Percentiles rank a stretch among this genome's conserved stretches.
Evolutionary conservation across 495 filamentous ascomycete genomes (phyloP).

Genomic region (Penicillium lividum): DNA sequence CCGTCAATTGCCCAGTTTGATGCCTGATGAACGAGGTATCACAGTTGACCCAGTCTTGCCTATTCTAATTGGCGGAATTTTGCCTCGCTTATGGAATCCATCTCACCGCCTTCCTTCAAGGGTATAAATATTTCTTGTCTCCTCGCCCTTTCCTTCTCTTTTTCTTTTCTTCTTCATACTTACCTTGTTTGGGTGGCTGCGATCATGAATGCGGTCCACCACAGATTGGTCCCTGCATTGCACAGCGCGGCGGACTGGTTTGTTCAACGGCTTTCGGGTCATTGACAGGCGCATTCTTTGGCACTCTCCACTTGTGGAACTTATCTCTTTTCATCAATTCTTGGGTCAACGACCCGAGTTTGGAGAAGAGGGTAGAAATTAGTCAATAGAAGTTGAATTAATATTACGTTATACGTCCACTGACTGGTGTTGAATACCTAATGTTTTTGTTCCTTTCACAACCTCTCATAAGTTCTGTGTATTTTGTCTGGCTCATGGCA

Average conservation of each 20-base stretch:
- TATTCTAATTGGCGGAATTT: conserved; percentile 8
- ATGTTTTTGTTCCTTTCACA: too few species aligned
- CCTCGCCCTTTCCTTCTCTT: conserved; percentile 30
- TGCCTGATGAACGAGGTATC: conserved; percentile 12
- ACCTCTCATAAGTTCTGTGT: too few species aligned
- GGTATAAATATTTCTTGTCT: conserved; percentile 28
- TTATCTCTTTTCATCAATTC: conserved; percentile 59
- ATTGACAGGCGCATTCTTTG: conserved; percentile 76
- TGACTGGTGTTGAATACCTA: too few species aligned
- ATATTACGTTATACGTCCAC: too few species aligned
- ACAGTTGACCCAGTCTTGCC: background rate
- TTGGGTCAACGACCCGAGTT: conserved; percentile 43
- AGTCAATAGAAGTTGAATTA: too few species aligned
- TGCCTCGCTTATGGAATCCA: conserved; percentile 31
- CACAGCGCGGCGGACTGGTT: conserved; percentile 69
- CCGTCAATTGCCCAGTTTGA: background rate
- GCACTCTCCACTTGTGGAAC: conserved; percentile 48
- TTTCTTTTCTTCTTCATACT: conserved; percentile 67
- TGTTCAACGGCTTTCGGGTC: conserved; percentile 69
- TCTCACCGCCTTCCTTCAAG: background rate
- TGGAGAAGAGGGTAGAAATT: conserved; percentile 50
- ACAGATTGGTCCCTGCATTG: conserved; percentile 72
- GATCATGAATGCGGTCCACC: conserved; percentile 62
- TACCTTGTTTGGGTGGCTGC: conserved; percentile 68
- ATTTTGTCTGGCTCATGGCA: too few species aligned